phyloP scores from a whole-genome alignment of 1,284 basidiomycete genomes.

The Fomitopsis betulina region DNA sequence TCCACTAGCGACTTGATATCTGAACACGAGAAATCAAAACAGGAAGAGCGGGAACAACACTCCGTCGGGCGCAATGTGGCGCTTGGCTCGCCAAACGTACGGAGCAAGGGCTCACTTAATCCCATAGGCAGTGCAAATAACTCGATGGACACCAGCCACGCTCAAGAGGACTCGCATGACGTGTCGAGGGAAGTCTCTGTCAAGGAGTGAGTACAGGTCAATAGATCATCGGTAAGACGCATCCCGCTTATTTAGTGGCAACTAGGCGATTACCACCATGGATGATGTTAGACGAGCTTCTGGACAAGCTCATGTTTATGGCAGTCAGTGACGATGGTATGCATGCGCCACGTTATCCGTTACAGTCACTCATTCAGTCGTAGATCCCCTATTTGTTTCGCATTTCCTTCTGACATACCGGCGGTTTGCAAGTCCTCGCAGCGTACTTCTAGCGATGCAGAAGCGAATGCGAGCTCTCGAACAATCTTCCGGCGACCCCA shows the following conservation, averaged over 20 bases:
- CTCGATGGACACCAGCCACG: constrained; percentile 4
- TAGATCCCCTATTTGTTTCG: constrained; percentile 70
- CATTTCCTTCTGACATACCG: constrained; percentile 80
- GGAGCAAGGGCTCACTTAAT: constrained; percentile 19
- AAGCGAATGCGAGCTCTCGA: constrained; percentile 76
- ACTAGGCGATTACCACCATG: constrained; percentile 64
- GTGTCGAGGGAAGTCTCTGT: constrained; percentile 14
- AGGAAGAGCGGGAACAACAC: constrained; percentile 21
- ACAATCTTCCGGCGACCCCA: constrained; percentile 65
- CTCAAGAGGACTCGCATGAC: constrained; percentile 15
- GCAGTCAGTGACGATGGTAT: constrained; percentile 66
- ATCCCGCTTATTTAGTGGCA: not conserved
- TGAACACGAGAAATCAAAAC: constrained; percentile 41
- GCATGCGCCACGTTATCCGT: constrained; percentile 13
- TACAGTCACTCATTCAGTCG: constrained; percentile 3
- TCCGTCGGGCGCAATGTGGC: constrained; percentile 11
- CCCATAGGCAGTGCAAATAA: constrained; percentile 6
- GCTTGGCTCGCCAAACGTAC: constrained; percentile 7
- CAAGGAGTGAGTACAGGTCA: constrained; percentile 26
- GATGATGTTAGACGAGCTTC: constrained; percentile 67
- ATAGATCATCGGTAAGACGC: constrained; percentile 8
- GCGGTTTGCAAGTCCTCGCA: constrained; percentile 70
- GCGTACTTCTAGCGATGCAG: constrained; percentile 77
- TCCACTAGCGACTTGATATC: constrained; percentile 54
- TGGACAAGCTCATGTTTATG: constrained; percentile 71